Percentiles rank a stretch among this genome's conserved stretches.
phyloP scores from a whole-genome alignment of 345 rosid species.

The Heritiera fomes region DNA sequence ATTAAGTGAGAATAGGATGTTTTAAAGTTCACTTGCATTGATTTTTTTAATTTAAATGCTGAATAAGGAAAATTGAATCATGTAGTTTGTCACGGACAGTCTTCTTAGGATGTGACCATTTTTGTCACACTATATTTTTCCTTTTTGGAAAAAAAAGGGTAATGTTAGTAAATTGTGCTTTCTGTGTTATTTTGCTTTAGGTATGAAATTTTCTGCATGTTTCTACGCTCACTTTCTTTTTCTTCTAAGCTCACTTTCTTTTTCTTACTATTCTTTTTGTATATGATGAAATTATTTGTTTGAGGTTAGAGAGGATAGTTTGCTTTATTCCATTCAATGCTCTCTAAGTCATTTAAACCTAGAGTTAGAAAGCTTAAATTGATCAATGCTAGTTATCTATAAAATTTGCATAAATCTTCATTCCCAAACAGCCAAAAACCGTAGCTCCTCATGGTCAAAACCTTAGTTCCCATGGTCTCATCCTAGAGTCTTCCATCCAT shows the following conservation, averaged over 20 bases:
- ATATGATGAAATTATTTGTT: background rate
- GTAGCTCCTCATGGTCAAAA: too few species aligned
- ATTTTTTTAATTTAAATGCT: background rate
- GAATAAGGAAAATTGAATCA: background rate
- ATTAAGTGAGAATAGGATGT: background rate
- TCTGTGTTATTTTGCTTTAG: background rate
- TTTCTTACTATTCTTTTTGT: too few species aligned
- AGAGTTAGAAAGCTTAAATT: background rate
- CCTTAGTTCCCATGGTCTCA: too few species aligned
- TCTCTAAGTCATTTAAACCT: constrained; percentile 7
- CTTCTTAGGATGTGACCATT: background rate
- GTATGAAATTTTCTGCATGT: background rate
- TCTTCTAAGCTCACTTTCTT: background rate
- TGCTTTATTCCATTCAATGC: background rate
- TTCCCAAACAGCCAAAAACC: too few species aligned
- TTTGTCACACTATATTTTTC: background rate
- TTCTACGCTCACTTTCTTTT: too few species aligned
- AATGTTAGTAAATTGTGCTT: background rate
- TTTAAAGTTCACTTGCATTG: background rate
- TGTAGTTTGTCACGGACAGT: background rate
- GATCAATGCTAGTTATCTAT: background rate
- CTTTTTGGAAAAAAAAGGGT: background rate
- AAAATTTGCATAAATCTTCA: too few species aligned
- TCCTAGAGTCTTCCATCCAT: too few species aligned
- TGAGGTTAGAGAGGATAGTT: background rate